Evolutionary conservation across 768 basidiomycete genomes (phyloP).

Genomic region (Lentinula boryana): DNA sequence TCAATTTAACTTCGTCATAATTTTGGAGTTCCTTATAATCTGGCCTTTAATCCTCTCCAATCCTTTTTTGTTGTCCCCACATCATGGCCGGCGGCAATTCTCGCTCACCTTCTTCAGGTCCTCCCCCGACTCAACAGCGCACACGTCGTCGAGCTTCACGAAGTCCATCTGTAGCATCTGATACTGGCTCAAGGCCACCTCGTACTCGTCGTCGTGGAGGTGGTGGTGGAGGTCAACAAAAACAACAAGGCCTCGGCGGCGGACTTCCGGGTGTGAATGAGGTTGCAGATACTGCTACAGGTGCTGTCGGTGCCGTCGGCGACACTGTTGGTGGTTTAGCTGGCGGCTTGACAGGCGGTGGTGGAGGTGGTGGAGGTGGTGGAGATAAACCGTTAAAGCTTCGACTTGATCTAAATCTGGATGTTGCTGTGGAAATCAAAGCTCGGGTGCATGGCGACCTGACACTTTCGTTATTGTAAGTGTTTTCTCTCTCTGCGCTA

Average conservation of each 20-base stretch:
- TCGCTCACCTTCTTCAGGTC: not conserved
- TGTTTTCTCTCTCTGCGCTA: not conserved
- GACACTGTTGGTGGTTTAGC: not conserved
- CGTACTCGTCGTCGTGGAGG: conserved; percentile 7
- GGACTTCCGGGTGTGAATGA: conserved; percentile 4
- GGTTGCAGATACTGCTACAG: conserved; percentile 8
- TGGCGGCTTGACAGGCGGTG: conserved; percentile 5
- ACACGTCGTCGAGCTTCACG: not conserved
- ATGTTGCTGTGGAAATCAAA: conserved; percentile 11
- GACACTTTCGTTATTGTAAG: conserved; percentile 12
- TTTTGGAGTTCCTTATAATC: not conserved
- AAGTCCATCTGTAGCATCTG: not conserved
- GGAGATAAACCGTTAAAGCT: conserved; percentile 8
- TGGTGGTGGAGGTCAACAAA: not conserved
- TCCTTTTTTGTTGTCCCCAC: not conserved
- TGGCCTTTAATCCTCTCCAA: not conserved
- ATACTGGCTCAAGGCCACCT: not conserved
- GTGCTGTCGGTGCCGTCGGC: not conserved
- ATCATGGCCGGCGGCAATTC: not conserved
- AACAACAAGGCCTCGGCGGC: not conserved
- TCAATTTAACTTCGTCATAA: not conserved
- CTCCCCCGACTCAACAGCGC: not conserved
- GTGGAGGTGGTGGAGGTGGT: conserved; percentile 6
- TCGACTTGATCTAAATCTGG: conserved; percentile 12
- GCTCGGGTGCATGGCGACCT: conserved; percentile 12